Evolutionary conservation across 2,329 filamentous ascomycete species (phyloP).

Genomic region (Blumeriella jaapii): DNA sequence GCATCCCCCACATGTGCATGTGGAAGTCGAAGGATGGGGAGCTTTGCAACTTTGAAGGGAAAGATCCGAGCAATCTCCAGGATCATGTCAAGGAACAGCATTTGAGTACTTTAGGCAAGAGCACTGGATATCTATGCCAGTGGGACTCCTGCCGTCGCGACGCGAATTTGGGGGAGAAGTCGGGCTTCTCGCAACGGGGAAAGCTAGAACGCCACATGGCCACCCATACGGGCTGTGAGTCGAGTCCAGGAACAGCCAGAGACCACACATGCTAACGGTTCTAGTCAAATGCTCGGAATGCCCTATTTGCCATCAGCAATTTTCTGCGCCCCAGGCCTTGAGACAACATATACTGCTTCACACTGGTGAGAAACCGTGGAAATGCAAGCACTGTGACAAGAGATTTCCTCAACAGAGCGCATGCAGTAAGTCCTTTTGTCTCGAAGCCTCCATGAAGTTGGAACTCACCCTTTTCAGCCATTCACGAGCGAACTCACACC

Average conservation of each 20-base stretch:
- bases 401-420: constrained; percentile 57
- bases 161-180: constrained; percentile 24
- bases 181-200: constrained; percentile 45
- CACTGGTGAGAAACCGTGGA: constrained; percentile 52
- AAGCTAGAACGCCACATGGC: constrained; percentile 56
- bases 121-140: constrained; percentile 39
- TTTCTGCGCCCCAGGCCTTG: constrained; percentile 57
- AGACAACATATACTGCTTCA: constrained; percentile 58
- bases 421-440: constrained; percentile 36
- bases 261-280: constrained; percentile 2
- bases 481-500: constrained; percentile 55
- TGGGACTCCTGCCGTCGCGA: constrained; percentile 45
- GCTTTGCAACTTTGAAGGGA: constrained; percentile 12
- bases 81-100: constrained; percentile 42
- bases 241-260: too few relatives aligned
- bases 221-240: constrained; percentile 52
- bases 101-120: constrained; percentile 35
- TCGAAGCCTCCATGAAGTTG: background rate
- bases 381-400: constrained; percentile 42
- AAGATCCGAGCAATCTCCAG: constrained; percentile 37
- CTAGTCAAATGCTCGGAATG: constrained; percentile 31
- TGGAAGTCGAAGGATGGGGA: constrained; percentile 15
- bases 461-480: constrained; percentile 33
- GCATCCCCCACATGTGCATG: constrained; percentile 17
- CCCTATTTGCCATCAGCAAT: constrained; percentile 39